Conservation (phyloP, 2,329 filamentous ascomycete genomes). For the Botrytis pseudocinerea region DNA sequence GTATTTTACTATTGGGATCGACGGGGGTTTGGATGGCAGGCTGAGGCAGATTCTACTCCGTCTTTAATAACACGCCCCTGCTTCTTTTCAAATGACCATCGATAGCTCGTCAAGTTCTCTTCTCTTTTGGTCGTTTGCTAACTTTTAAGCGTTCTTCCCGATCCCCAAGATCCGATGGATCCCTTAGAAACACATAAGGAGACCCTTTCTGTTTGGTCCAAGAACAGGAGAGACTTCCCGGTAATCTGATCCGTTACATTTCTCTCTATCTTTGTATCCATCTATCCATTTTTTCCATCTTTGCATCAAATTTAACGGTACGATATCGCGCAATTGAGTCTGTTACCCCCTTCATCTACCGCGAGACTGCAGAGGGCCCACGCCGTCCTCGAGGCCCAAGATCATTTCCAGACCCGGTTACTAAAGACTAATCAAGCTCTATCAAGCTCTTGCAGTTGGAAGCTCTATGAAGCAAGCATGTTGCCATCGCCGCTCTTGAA, state of each 20-base stretch:
- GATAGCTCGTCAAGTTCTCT: background rate
- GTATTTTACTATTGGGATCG: slow-evolving; percentile 6
- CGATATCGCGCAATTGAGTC: slow-evolving; percentile 17
- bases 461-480: slow-evolving; percentile 5
- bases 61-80: background rate
- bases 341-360: slow-evolving; percentile 9
- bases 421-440: slow-evolving; percentile 16
- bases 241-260: background rate
- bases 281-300: background rate
- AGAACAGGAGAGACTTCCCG: background rate
- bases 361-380: slow-evolving; percentile 1
- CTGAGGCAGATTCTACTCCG: background rate
- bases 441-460: background rate
- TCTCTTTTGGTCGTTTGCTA: background rate
- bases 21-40: slow-evolving; percentile 1
- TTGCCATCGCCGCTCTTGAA: slow-evolving; percentile 1
- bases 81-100: background rate
- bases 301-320: background rate
- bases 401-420: slow-evolving; percentile 5
- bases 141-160: background rate
- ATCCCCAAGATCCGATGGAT: background rate
- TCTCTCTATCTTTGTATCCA: background rate
- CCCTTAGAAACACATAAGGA: background rate
- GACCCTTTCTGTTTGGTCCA: background rate
- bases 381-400: background rate